Evolutionary conservation across 192 early-diverging fungal species (phyloP).

Genomic region (Linnemannia schmuckeri): DNA sequence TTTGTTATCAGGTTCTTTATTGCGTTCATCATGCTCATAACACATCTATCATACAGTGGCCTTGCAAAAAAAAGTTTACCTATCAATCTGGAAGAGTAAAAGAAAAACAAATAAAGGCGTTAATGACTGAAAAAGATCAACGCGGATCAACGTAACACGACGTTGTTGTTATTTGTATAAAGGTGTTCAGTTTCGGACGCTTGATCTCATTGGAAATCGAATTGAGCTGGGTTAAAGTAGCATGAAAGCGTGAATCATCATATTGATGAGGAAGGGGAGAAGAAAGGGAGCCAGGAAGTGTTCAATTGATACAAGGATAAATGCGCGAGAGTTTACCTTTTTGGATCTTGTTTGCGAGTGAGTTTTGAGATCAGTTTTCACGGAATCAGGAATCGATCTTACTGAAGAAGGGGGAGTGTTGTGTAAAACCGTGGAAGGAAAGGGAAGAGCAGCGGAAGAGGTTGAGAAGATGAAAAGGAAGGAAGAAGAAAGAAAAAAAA

Average conservation of each 20-base stretch:
- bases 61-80: too few relatives aligned
- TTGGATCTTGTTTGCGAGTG: neutral
- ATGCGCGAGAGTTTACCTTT: neutral
- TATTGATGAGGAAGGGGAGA: constrained; percentile 7
- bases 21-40: too few relatives aligned
- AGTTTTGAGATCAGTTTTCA: neutral
- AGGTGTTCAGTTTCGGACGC: constrained; percentile 21
- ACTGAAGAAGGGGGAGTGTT: neutral
- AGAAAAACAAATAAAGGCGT: too few relatives aligned
- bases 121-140: too few relatives aligned
- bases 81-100: too few relatives aligned
- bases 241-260: constrained; percentile 51
- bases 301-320: neutral
- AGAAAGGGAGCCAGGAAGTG: neutral
- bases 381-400: neutral
- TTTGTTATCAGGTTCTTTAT: too few relatives aligned
- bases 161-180: neutral
- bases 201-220: constrained; percentile 50
- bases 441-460: neutral
- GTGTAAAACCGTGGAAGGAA: neutral
- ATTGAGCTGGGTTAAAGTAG: constrained; percentile 60
- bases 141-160: too few relatives aligned
- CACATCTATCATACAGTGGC: too few relatives aligned
- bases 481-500: constrained; percentile 7
- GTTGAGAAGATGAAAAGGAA: neutral